phyloP scores from a whole-genome alignment of 2,329 filamentous ascomycete species.

The Hymenoscyphus repandus region DNA sequence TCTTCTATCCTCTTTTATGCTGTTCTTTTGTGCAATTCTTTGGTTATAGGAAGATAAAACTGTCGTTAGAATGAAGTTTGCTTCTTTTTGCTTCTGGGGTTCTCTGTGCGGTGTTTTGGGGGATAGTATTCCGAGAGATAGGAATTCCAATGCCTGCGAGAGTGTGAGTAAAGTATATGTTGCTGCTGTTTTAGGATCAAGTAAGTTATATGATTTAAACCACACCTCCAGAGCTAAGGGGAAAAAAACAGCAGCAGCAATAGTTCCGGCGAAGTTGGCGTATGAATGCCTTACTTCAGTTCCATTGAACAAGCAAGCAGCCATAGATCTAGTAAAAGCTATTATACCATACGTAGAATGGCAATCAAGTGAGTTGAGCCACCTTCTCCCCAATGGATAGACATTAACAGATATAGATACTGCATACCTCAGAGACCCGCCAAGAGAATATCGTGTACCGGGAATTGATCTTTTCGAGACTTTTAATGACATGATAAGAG shows the following conservation, averaged over 20 bases:
- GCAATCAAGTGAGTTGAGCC: slow-evolving; percentile 10
- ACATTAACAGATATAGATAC: slow-evolving; percentile 9
- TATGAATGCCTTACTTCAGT: slow-evolving; percentile 26
- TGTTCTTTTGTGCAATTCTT: background rate
- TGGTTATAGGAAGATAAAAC: background rate
- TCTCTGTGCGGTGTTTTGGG: too few species aligned
- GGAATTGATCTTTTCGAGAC: slow-evolving; percentile 30
- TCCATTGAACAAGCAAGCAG: slow-evolving; percentile 18
- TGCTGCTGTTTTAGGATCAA: background rate
- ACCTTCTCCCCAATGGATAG: background rate
- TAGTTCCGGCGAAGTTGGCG: slow-evolving; percentile 19
- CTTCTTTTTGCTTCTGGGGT: too few species aligned
- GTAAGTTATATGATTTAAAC: background rate
- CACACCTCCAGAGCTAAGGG: background rate
- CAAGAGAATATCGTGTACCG: slow-evolving; percentile 42
- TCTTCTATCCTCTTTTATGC: background rate
- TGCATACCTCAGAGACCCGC: slow-evolving; percentile 43
- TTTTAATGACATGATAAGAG: slow-evolving; percentile 33
- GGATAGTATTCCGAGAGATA: too few species aligned
- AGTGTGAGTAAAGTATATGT: background rate
- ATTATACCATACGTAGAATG: slow-evolving; percentile 25
- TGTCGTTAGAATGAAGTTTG: too few species aligned
- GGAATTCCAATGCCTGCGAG: background rate
- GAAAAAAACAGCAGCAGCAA: slow-evolving; percentile 12
- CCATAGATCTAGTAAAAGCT: slow-evolving; percentile 19